A percentile compares a stretch with the other conserved stretches of the same genome.
These are phyloP conservation scores for Dendrobium huoshanense DNA, from an alignment of 106 monocot species.

Conservation along the genomic window DNA sequence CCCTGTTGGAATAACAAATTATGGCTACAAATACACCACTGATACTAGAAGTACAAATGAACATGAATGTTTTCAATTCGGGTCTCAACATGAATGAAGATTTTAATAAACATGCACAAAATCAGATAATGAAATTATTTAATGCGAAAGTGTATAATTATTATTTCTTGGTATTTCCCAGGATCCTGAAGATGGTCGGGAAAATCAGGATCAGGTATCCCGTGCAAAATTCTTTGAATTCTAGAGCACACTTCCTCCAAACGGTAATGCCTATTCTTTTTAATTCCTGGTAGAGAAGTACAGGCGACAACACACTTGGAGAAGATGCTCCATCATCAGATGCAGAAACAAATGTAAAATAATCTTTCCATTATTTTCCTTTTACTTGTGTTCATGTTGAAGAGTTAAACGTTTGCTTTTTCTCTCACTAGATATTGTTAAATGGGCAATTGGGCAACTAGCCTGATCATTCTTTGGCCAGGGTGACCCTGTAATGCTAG, in stretches of 20 bases:
- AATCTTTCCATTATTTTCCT: background rate
- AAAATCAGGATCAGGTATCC: slow-evolving; percentile 36
- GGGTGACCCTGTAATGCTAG: background rate
- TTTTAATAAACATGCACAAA: background rate
- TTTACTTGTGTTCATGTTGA: background rate
- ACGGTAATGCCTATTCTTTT: slow-evolving; percentile 1
- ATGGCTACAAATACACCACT: background rate
- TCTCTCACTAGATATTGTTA: background rate
- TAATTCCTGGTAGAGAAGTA: slow-evolving; percentile 45
- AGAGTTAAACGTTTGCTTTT: background rate
- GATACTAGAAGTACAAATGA: background rate
- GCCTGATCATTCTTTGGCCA: background rate
- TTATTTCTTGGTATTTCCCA: background rate
- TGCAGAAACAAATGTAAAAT: slow-evolving; percentile 5
- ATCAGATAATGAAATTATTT: background rate
- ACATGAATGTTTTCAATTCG: background rate
- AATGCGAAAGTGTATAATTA: background rate
- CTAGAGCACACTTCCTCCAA: background rate
- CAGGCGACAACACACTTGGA: slow-evolving; percentile 7
- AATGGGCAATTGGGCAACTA: background rate
- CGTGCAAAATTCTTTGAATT: background rate
- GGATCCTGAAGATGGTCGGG: slow-evolving; percentile 20
- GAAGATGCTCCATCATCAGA: slow-evolving; percentile 25
- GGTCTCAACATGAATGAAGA: background rate
- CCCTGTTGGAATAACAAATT: background rate